Conservation (phyloP, 2,329 filamentous ascomycete species). For the Aspergillus tamarii region DNA sequence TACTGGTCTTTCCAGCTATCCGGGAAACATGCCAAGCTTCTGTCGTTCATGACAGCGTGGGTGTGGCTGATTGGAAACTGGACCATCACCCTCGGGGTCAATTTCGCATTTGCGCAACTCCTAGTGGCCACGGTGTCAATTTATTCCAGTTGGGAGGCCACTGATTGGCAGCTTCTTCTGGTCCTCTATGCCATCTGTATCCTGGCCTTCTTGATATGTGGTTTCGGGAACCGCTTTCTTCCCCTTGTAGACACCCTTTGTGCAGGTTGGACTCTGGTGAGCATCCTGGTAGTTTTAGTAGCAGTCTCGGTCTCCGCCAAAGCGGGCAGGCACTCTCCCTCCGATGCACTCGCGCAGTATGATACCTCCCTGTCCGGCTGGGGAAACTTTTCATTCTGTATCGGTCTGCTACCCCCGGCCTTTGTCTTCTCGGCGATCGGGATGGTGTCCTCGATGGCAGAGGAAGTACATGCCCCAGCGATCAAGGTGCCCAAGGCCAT, state of each 20-base stretch:
- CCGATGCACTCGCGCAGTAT: constrained; percentile 60
- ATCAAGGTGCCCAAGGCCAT: constrained; percentile 58
- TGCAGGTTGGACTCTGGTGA: constrained; percentile 58
- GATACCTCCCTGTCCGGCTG: constrained; percentile 61
- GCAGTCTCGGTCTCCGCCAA: constrained; percentile 59
- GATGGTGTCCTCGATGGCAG: constrained; percentile 66
- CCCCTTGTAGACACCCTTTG: constrained; percentile 65
- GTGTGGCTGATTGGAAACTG: constrained; percentile 57
- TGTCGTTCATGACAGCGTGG: constrained; percentile 59
- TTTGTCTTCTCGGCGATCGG: constrained; percentile 64
- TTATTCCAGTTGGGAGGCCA: constrained; percentile 57
- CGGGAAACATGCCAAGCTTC: constrained; percentile 37
- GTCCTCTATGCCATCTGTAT: constrained; percentile 72
- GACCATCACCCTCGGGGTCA: constrained; percentile 58
- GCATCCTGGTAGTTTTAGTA: constrained; percentile 61
- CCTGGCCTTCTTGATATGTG: constrained; percentile 66
- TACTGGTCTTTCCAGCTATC: constrained; percentile 58
- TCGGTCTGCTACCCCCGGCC: constrained; percentile 62
- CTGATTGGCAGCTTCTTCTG: constrained; percentile 68
- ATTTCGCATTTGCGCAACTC: constrained; percentile 60
- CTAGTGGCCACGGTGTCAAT: constrained; percentile 57
- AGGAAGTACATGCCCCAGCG: constrained; percentile 58
- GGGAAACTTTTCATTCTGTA: constrained; percentile 64
- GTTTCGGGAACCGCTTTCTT: constrained; percentile 68
- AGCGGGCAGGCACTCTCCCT: constrained; percentile 55